Conservation (phyloP, 163 green algal species). For the Scenedesmus sp. region DNA sequence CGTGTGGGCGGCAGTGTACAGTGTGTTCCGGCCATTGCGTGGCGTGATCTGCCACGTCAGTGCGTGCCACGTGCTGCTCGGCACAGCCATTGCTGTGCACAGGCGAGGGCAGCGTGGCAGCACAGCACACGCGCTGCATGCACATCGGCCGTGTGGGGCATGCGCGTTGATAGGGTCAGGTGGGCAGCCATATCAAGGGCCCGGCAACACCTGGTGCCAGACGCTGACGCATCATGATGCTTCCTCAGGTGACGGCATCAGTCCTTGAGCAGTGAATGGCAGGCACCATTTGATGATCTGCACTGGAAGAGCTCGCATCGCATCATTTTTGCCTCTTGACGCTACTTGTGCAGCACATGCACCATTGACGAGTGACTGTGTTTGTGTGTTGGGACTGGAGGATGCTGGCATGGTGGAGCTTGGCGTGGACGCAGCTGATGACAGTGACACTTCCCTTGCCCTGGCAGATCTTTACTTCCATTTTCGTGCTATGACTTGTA, state of each 20-base stretch:
- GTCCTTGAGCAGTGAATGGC: not conserved
- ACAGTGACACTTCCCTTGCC: not conserved
- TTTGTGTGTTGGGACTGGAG: not conserved
- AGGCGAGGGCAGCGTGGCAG: not conserved
- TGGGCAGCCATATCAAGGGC: not conserved
- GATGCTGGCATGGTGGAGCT: not conserved
- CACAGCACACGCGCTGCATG: not conserved
- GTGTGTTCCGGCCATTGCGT: not conserved
- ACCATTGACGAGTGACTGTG: not conserved
- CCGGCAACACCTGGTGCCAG: no score
- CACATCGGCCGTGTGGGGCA: not conserved
- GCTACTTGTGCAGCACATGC: not conserved
- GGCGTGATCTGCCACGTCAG: not conserved
- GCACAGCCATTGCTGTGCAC: slow-evolving; percentile 7
- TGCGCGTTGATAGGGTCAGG: not conserved
- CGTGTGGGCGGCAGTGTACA: not conserved
- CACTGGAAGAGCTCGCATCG: not conserved
- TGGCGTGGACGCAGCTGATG: not conserved
- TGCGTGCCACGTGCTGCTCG: not conserved
- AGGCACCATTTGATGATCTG: not conserved
- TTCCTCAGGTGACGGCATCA: not conserved
- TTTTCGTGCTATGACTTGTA: not conserved
- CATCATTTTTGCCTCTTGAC: not conserved
- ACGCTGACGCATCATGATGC: not conserved
- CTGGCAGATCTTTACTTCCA: not conserved